Evolutionary conservation across 129 eudicot genomes (phyloP).

Genomic region (sunflower (Helianthus annuus)): DNA sequence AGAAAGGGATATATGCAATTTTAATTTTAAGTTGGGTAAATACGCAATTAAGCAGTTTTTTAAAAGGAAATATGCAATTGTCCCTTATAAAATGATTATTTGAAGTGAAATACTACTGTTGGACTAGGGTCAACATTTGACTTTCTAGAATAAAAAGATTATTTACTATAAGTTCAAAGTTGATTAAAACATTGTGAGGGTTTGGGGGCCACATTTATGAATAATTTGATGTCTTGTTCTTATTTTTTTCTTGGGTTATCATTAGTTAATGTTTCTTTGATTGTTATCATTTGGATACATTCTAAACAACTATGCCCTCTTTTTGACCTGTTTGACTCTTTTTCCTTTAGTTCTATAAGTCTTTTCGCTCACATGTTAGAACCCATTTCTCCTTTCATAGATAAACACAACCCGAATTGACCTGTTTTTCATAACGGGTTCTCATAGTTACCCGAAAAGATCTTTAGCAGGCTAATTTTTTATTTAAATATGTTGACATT

Average conservation of each 20-base stretch:
- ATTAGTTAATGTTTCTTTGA: neutral
- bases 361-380: neutral
- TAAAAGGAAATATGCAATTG: no score
- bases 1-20: no score
- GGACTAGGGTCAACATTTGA: slow-evolving; percentile 1
- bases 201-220: slow-evolving; percentile 26
- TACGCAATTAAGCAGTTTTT: no score
- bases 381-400: neutral
- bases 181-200: slow-evolving; percentile 15
- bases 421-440: neutral
- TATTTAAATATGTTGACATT: neutral
- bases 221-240: slow-evolving; percentile 27
- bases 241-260: slow-evolving; percentile 25
- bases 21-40: no score
- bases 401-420: neutral
- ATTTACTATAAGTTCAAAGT: neutral
- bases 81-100: slow-evolving; percentile 2
- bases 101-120: slow-evolving; percentile 4
- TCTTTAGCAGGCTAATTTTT: no score
- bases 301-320: neutral
- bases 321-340: neutral
- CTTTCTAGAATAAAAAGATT: neutral
- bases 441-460: no score
- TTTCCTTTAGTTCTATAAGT: neutral
- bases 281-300: slow-evolving; percentile 13